Evolutionary conservation across 352 stramenopile species (phyloP).

Genomic region (Globisporangium apiculatum): DNA sequence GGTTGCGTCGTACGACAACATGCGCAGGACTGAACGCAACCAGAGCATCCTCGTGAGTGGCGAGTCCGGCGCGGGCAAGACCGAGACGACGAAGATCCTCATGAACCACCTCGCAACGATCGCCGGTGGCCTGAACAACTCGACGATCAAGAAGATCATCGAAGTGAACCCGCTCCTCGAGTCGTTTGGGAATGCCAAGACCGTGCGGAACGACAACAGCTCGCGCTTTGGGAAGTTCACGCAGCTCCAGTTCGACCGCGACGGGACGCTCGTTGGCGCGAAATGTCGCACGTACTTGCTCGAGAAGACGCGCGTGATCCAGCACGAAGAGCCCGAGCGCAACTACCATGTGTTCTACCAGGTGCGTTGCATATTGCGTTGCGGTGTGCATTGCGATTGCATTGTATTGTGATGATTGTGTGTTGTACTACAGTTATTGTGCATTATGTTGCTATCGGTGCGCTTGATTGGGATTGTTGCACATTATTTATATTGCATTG

Average conservation of each 20-base stretch:
- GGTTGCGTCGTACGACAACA: conserved; percentile 72
- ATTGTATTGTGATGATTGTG: neutral
- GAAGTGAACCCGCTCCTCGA: conserved; percentile 82
- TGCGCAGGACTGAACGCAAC: conserved; percentile 61
- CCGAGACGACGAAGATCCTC: conserved; percentile 87
- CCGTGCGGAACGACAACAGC: conserved; percentile 43
- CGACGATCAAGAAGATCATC: conserved; percentile 78
- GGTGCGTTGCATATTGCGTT: neutral
- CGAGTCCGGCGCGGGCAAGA: conserved; percentile 86
- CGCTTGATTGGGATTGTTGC: too few relatives aligned
- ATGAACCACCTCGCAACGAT: conserved; percentile 83
- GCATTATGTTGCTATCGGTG: neutral
- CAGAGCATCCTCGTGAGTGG: conserved; percentile 85
- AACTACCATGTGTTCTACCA: conserved; percentile 99
- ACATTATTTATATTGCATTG: too few relatives aligned
- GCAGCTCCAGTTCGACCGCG: conserved; percentile 40
- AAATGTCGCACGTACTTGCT: conserved; percentile 95
- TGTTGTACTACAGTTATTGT: neutral
- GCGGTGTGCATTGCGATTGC: neutral
- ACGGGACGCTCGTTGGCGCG: conserved; percentile 84
- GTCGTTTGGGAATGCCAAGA: conserved; percentile 74
- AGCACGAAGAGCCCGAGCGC: conserved; percentile 89
- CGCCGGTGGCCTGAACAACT: conserved; percentile 55
- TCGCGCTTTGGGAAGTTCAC: conserved; percentile 49
- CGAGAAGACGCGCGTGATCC: conserved; percentile 95